Base-by-base conservation (phyloP, 1,284 basidiomycete species). In the Apiotrichum akiyoshidainum region DNA sequence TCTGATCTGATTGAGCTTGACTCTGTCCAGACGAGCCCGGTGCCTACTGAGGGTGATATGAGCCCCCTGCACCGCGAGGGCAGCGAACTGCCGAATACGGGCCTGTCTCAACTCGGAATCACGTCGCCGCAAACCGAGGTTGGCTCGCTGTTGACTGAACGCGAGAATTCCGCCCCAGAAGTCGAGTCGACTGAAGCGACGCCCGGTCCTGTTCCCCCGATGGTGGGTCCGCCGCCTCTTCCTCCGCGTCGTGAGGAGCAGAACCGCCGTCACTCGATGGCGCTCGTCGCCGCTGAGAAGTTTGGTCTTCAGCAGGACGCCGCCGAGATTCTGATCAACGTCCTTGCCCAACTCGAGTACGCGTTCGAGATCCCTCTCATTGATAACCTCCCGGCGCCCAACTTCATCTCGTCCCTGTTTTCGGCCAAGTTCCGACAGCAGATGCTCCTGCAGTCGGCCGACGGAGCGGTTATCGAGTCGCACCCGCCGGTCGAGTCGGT, bases 301-400 rank as follows among this genome's bases (percentile, higher is more conserved):
- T 65, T 65, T 48, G 92, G 92, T n/a, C 87, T 90, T 65, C 95
- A 99, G 71, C 95, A 99, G 72, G 95, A 99, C 73, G 94, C 98
- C 2, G 89, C 94, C 0, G 95, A 99, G 78, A 97, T 95, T 76
- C 90, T 99, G 85, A 94, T 99, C 78, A 99, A 99, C 69, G 94
- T 95, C 79, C 88, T 99, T 81, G 96, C 96, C 78, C 96, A 99
- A 77, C 90, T 99, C 59, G 94, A 99, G 77, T 89, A 90, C 11
- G 94, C 93, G 0, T 76, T 97, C 48, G 87, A 88, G 14, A 76
- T 85, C 60, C 80, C 75, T 26, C 66, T 80, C 1, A 81, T 83
- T 46, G 37, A 50, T 1, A 67, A 59, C 34, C 61, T 59, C 19
- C 53, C 63, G 42, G 55, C 85, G 83, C 71, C 82, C 80, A 45